Evolutionary conservation across 257 asterid genomes (phyloP).

Genomic region (Verbascum thapsus): DNA sequence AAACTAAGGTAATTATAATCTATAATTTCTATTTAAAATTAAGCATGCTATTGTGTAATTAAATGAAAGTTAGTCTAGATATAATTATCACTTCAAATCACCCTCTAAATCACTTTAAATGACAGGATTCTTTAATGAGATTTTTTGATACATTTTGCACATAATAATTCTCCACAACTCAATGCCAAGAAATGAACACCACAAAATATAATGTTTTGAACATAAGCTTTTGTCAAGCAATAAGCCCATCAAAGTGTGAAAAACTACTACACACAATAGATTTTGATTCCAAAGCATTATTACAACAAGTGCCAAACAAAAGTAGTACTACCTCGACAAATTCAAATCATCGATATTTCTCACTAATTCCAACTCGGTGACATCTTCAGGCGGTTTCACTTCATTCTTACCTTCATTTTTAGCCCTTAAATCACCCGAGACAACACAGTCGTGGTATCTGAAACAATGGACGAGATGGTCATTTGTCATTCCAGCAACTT

Average conservation of each 20-base stretch:
- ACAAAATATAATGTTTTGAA: conserved; percentile 39
- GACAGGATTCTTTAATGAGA: no score
- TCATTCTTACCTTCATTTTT: conserved; percentile 44
- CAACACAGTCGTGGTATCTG: conserved; percentile 59
- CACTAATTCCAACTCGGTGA: conserved; percentile 49
- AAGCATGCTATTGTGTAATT: no score
- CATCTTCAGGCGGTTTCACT: conserved; percentile 50
- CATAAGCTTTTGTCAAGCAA: conserved; percentile 36
- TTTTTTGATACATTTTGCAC: no score
- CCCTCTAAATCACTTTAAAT: no score
- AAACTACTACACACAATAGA: conserved; percentile 34
- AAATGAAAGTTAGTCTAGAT: no score
- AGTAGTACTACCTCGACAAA: conserved; percentile 53
- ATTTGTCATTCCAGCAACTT: conserved; percentile 75
- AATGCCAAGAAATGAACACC: conserved; percentile 34
- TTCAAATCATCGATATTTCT: conserved; percentile 56
- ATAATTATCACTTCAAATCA: no score
- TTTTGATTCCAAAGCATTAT: conserved; percentile 35
- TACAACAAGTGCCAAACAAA: no score
- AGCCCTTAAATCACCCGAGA: conserved; percentile 38
- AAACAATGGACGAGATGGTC: conserved; percentile 82
- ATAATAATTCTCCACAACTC: no score
- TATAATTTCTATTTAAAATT: no score
- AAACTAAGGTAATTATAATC: no score
- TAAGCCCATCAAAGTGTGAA: conserved; percentile 19